Evolutionary conservation across 106 monocot genomes (phyloP), one percentile per base, ranked within the genome.

Genomic region (Phalaenopsis aphrodite): DNA sequence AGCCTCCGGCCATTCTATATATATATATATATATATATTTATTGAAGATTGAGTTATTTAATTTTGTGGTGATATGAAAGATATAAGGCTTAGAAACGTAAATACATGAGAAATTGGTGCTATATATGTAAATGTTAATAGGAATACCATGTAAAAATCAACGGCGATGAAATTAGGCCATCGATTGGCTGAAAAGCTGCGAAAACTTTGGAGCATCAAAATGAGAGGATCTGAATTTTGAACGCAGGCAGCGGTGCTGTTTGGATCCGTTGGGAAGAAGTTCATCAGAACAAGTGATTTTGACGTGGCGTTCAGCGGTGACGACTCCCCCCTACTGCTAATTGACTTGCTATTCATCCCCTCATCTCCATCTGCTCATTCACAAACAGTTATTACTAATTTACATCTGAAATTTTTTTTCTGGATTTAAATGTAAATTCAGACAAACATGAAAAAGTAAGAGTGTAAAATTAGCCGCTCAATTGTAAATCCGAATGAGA

Each of bases 101-200:
- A 30, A 30, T 30, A 30, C 30, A 30, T 30, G 30, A 30, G 30
- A 30, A 30, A 30, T 30, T 30, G 30, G 30, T 30, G 30, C 30
- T 30, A 30, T 30, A 30, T 30, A 30, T 30, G 30, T 30, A 30
- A 30, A 30, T 30, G 30, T 30, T 30, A 30, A 30, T 6, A 45
- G 3, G 3, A 45, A 45, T 45, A 49, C 90, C 91, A 85, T 94
- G 76, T 94, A 94, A 49, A 91, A 94, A 41, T 95, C 90, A 1
- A 95, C 95, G 19, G 95, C 87, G 8, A 95, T 87, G 82, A 89
- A 95, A 80, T 95, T 95, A 36, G 95, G 83, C 92, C 92, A 95
- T 16, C 95, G 84, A 42, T 88, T 89, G 3, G 55, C 86, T 14
- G 90, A 95, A 18, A 52, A 42, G 42, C 52, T 71, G 55, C 86